A percentile compares a stretch with the other conserved stretches of the same genome.
Conservation (phyloP, 2,329 filamentous ascomycete genomes). For the Chrysoporthe puriensis region DNA sequence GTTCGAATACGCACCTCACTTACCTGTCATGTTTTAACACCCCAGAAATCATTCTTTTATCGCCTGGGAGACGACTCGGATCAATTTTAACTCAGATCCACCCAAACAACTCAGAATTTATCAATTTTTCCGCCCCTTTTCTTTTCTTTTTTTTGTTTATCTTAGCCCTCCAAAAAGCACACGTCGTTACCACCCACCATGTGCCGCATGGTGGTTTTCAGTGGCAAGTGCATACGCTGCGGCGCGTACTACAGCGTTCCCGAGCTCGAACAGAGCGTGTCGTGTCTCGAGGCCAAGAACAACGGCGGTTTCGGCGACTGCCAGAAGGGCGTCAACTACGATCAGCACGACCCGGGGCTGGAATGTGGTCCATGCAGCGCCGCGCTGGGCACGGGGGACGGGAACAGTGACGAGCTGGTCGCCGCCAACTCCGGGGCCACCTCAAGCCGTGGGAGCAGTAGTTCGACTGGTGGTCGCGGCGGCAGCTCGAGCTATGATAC, state of each 20-base stretch:
- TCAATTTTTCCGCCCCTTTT: no score
- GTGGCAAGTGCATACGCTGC: conserved; percentile 49
- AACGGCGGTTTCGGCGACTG: conserved; percentile 50
- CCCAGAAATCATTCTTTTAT: background rate
- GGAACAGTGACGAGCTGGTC: conserved; percentile 36
- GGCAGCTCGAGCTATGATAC: conserved; percentile 15
- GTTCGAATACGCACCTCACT: background rate
- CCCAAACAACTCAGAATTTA: background rate
- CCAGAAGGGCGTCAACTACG: conserved; percentile 43
- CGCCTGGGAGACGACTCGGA: no score
- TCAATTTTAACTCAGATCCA: background rate
- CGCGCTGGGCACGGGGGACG: conserved; percentile 29
- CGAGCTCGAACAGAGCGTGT: conserved; percentile 50
- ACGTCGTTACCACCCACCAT: conserved; percentile 36
- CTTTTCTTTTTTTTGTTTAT: no score
- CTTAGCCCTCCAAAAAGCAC: no score
- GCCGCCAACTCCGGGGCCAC: conserved; percentile 8
- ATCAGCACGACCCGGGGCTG: conserved; percentile 52
- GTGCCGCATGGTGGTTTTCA: conserved; percentile 52
- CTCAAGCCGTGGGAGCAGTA: conserved; percentile 6
- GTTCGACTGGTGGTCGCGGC: background rate
- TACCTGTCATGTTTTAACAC: background rate
- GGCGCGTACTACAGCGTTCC: conserved; percentile 46
- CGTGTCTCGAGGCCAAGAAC: conserved; percentile 55
- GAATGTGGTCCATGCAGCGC: conserved; percentile 48